Base-by-base conservation (phyloP, 106 monocot genomes). In the Cymbidium sinense region DNA sequence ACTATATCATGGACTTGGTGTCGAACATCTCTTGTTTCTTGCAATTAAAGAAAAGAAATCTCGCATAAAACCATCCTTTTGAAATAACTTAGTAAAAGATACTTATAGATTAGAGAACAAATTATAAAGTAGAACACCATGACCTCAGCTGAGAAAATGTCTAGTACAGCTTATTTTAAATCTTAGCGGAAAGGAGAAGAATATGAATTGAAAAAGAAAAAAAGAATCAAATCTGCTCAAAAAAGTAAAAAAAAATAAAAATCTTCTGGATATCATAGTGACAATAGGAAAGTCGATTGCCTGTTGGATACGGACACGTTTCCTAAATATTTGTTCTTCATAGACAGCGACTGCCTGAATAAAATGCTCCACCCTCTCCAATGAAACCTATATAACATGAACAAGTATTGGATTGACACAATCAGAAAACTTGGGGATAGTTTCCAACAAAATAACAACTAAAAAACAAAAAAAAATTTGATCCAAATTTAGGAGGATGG, bases 281-380 rank as follows among this genome's bases (percentile, higher is more conserved):
- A 20, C 47, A 74, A 43, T 0, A 27, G 0, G 35, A 10, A 43
- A 74, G 19, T 44, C 20, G 7, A 12, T 44, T 74, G 91, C 96
- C 91, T 91, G 84, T 71, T 98, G 94, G 78, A 98, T 90, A 72
- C 94, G 94, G 77, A 84, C 47, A 44, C 96, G 87, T 81, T 98
- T 98, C 79, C 83, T 87, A 80, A 98, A 98, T 67, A 98, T 98
- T 83, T 94, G 88, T 51, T 89, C 89, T 88, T 98, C 96, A 82
- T 90, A 83, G 69, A 86, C 84, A 34, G 94, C 91, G 87, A 90
- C 91, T 81, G 96, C 78, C 79, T 92, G 96, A 71, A 98, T 94
- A 80, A 98, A 98, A 81, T 93, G 91, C 77, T 94, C 96, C 25
- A 90, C 88, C 74, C 90, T 82, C 28, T 94, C 94, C 76, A 98